Evolutionary conservation across 345 rosid species (phyloP).

Genomic region (Eucalyptus cloeziana): DNA sequence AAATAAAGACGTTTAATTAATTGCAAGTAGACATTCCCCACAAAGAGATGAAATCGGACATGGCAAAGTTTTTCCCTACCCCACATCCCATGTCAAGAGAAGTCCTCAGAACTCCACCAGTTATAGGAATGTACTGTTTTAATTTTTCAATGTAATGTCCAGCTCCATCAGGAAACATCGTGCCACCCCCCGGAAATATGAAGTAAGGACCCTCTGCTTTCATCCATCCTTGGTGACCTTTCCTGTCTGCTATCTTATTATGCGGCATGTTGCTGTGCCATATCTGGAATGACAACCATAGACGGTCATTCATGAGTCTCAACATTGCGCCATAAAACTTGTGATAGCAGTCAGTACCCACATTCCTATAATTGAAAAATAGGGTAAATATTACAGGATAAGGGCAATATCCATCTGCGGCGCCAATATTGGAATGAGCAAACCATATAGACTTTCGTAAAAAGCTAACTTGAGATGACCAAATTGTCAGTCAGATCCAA

Average conservation of each 20-base stretch:
- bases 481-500: background rate
- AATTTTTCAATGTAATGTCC: constrained; percentile 81
- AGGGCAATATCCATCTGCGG: background rate
- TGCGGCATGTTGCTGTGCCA: constrained; percentile 98
- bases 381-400: background rate
- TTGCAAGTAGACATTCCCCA: background rate
- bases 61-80: constrained; percentile 22
- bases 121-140: constrained; percentile 71
- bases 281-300: constrained; percentile 26
- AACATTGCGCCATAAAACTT: too few species aligned
- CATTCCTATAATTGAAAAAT: background rate
- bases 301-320: background rate
- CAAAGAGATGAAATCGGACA: background rate
- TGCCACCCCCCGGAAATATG: constrained; percentile 90
- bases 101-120: constrained; percentile 66
- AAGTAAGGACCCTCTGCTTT: constrained; percentile 79
- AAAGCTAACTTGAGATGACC: background rate
- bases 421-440: background rate
- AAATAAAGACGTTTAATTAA: background rate
- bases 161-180: constrained; percentile 95
- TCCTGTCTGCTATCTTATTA: constrained; percentile 86
- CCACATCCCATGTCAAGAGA: constrained; percentile 99
- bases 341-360: background rate
- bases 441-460: background rate
- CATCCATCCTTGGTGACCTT: constrained; percentile 99